These are phyloP conservation scores for Nemania bipapillata DNA, from an alignment of 2,329 filamentous ascomycete genomes.

Conservation along the genomic window DNA sequence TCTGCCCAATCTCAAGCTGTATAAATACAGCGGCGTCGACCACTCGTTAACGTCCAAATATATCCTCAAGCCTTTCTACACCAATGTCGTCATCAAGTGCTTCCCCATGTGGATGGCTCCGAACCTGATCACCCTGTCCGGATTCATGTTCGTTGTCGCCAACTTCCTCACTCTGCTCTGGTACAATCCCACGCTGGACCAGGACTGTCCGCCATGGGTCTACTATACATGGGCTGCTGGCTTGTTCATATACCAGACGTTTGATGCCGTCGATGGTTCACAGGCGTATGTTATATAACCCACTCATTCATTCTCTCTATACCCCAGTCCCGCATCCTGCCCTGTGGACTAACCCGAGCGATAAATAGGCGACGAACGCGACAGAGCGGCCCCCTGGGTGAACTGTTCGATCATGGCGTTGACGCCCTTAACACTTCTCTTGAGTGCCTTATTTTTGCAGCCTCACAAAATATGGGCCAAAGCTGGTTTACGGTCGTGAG, in stretches of 20 bases:
- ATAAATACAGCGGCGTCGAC: conserved; percentile 95
- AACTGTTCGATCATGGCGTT: conserved; percentile 97
- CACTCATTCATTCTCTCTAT: conserved; percentile 16
- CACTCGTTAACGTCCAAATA: conserved; percentile 90
- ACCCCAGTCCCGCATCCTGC: no score
- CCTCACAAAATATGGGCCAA: conserved; percentile 91
- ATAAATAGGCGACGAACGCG: conserved; percentile 78
- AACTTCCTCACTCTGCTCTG: conserved; percentile 93
- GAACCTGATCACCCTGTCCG: conserved; percentile 86
- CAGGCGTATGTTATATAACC: conserved; percentile 75
- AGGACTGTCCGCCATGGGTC: conserved; percentile 94
- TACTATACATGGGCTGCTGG: conserved; percentile 92
- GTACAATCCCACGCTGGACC: conserved; percentile 94
- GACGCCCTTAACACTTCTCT: conserved; percentile 97
- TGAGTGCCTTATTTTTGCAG: conserved; percentile 90
- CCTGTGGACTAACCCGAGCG: conserved; percentile 31
- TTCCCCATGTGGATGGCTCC: conserved; percentile 97
- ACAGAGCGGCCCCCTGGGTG: conserved; percentile 92
- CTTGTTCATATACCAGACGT: conserved; percentile 95
- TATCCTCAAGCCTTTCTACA: conserved; percentile 97
- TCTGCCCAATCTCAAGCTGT: conserved; percentile 87
- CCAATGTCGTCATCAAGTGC: conserved; percentile 88
- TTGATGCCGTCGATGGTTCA: conserved; percentile 94
- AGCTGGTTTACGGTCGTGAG: conserved; percentile 86
- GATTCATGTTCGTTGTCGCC: conserved; percentile 86